Evolutionary conservation across 202 grass and related monocot genomes (phyloP).

Genomic region (Eragrostis tef): DNA sequence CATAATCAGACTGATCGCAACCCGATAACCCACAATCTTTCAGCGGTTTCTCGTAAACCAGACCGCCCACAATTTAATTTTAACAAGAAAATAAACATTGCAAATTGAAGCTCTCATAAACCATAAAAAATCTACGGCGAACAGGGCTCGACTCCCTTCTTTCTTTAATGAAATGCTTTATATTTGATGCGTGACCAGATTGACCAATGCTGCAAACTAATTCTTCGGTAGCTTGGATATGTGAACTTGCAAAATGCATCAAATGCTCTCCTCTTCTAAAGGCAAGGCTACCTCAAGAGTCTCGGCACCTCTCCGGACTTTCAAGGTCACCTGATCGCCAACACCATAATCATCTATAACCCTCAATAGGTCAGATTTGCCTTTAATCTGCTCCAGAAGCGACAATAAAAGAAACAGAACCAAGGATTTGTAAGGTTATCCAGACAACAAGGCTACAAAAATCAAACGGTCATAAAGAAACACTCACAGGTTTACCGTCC

Average conservation of each 20-base stretch:
- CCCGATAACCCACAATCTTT: background rate
- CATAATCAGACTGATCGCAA: background rate
- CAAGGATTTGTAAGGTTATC: background rate
- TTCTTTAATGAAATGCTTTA: background rate
- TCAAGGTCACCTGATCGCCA: conserved; percentile 69
- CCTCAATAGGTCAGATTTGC: conserved; percentile 78
- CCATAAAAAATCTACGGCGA: background rate
- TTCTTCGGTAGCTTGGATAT: background rate
- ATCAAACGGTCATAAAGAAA: conserved; percentile 2
- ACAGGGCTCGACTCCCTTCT: background rate
- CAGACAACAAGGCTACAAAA: background rate
- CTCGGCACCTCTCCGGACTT: conserved; percentile 58
- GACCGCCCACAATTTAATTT: background rate
- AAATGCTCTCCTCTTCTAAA: conserved; percentile 68
- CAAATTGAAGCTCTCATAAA: background rate
- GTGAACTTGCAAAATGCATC: conserved; percentile 4
- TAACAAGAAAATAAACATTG: background rate
- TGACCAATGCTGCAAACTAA: background rate
- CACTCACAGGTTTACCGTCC: conserved; percentile 80
- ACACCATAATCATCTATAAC: conserved; percentile 80
- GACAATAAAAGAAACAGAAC: background rate
- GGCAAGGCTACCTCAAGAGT: conserved; percentile 59
- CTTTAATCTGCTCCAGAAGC: conserved; percentile 56
- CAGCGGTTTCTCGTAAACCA: background rate
- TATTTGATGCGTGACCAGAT: background rate